These are phyloP conservation scores for Heliophila coronopifolia DNA, from an alignment of 441 rosid genomes.

Conservation along the genomic window DNA sequence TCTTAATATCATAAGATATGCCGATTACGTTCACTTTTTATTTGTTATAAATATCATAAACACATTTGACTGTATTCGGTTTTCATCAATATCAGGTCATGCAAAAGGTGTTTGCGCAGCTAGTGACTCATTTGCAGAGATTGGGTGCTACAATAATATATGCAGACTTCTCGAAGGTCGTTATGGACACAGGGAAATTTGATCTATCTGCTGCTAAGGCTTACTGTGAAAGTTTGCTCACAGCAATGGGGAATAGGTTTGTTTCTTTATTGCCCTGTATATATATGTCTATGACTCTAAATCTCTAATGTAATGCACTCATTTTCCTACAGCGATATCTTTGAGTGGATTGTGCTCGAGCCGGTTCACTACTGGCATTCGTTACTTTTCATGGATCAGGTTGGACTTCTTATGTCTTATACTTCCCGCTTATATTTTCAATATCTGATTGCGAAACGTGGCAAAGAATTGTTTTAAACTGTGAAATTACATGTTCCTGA, in stretches of 20 bases:
- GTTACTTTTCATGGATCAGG: slow-evolving; percentile 97
- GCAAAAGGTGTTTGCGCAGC: slow-evolving; percentile 94
- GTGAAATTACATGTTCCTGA: background rate
- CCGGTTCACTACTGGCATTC: slow-evolving; percentile 81
- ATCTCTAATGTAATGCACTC: slow-evolving; percentile 8
- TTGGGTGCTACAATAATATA: slow-evolving; percentile 85
- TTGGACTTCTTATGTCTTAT: slow-evolving; percentile 26
- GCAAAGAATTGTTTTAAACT: background rate
- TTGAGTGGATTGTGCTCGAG: slow-evolving; percentile 88
- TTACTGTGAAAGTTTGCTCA: slow-evolving; percentile 83
- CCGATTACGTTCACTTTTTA: background rate
- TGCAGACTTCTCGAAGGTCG: slow-evolving; percentile 84
- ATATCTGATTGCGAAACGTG: background rate
- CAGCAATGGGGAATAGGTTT: slow-evolving; percentile 70
- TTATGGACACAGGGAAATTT: slow-evolving; percentile 81
- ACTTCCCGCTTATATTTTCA: slow-evolving; percentile 4
- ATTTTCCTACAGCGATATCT: slow-evolving; percentile 54
- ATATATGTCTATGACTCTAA: background rate
- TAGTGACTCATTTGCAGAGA: slow-evolving; percentile 87
- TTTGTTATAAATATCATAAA: background rate
- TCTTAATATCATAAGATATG: slow-evolving; percentile 7
- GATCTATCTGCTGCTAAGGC: slow-evolving; percentile 71
- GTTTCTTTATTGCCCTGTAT: slow-evolving; percentile 22
- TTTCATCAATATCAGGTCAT: slow-evolving; percentile 52
- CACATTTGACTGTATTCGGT: background rate